A percentile compares a stretch with the other conserved stretches of the same genome.
Conservation (phyloP, 768 basidiomycete species). For the Lactarius indigo region DNA sequence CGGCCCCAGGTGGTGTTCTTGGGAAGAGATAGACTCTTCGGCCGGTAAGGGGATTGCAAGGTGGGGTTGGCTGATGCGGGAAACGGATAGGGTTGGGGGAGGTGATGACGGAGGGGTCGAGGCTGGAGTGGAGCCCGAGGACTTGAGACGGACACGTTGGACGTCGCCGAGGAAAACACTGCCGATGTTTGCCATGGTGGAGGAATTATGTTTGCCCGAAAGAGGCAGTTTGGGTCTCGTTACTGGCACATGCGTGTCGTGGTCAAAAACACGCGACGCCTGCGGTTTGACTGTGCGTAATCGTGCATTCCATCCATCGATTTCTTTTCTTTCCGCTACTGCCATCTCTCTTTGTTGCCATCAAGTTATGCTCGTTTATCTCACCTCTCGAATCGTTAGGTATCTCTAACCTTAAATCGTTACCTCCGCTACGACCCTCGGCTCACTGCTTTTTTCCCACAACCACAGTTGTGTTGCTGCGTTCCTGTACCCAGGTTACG, state of each 20-base stretch:
- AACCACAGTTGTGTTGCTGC: conserved; percentile 58
- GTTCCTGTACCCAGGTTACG: conserved; percentile 91
- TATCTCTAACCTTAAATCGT: neutral
- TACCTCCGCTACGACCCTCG: neutral
- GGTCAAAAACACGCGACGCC: neutral
- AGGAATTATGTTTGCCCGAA: neutral
- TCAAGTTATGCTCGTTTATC: conserved; percentile 15
- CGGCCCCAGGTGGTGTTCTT: conserved; percentile 48
- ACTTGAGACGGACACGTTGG: conserved; percentile 59
- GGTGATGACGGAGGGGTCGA: conserved; percentile 51
- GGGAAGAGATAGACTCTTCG: conserved; percentile 8
- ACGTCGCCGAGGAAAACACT: conserved; percentile 81
- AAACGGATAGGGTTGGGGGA: conserved; percentile 32
- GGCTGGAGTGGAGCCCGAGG: conserved; percentile 28
- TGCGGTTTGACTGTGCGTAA: neutral
- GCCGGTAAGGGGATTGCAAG: conserved; percentile 1
- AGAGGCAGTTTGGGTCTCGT: neutral
- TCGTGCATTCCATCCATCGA: neutral
- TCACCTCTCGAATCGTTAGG: conserved; percentile 20
- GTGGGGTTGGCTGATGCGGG: conserved; percentile 8
- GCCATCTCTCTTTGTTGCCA: neutral
- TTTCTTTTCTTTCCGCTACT: neutral
- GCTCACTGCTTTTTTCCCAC: neutral
- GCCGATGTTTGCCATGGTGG: conserved; percentile 54
- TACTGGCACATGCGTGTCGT: neutral